A percentile compares a stretch with the other conserved stretches of the same genome.
Conservation (phyloP, 129 eudicot genomes). For the Helianthus annuus region HanXRQr2.0-SUNRISE NC_035433.2:118691705-118692204, state of each 20-base stretch:
- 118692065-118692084: not conserved
- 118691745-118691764: conserved; percentile 22
- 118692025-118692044: no score
- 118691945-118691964: not conserved
- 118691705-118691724: conserved; percentile 24
- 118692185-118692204: no score
- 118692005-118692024: no score
- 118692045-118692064: no score
- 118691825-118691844: conserved; percentile 69
- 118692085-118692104: no score
- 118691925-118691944: not conserved
- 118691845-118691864: not conserved
- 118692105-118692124: not conserved
- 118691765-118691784: conserved; percentile 39
- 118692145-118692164: not conserved
- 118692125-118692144: not conserved
- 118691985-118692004: no score
- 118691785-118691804: conserved; percentile 34
- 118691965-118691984: no score
- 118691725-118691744: conserved; percentile 15
- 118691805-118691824: conserved; percentile 64
- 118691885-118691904: not conserved
- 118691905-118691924: not conserved
- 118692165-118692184: not conserved
- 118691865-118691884: not conserved